Evolutionary conservation across 208 protist species (phyloP).

Genomic region (Herpetomonas samuelpessoai): DNA sequence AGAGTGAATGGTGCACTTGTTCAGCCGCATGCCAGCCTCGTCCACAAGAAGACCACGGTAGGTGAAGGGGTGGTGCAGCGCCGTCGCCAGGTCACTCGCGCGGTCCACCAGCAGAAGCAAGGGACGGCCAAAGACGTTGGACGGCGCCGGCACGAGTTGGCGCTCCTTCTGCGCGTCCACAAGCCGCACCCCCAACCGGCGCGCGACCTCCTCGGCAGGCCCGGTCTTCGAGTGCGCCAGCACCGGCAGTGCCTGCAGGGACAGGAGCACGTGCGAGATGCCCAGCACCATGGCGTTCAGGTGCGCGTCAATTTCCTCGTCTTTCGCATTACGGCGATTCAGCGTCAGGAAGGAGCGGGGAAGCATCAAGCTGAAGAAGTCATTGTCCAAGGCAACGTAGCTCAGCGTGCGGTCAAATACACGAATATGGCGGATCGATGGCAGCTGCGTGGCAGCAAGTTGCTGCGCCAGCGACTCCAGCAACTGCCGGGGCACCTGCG

Average conservation of each 20-base stretch:
- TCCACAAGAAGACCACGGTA: conserved; percentile 87
- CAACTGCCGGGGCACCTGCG: conserved; percentile 58
- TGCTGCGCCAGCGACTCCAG: conserved; percentile 73
- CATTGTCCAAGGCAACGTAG: conserved; percentile 80
- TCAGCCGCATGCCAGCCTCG: conserved; percentile 74
- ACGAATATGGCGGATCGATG: conserved; percentile 75
- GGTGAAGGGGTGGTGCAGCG: conserved; percentile 87
- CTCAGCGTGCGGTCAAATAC: conserved; percentile 84
- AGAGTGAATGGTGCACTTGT: conserved; percentile 59
- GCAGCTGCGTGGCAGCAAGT: conserved; percentile 40
- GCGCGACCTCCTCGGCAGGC: conserved; percentile 75
- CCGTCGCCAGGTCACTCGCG: conserved; percentile 70
- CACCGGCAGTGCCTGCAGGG: conserved; percentile 77
- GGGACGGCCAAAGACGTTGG: conserved; percentile 51
- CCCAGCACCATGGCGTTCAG: conserved; percentile 69
- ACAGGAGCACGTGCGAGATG: conserved; percentile 81
- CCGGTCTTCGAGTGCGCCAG: conserved; percentile 79
- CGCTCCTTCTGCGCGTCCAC: conserved; percentile 75
- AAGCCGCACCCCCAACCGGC: conserved; percentile 57
- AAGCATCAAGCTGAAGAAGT: conserved; percentile 87
- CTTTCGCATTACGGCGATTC: conserved; percentile 51
- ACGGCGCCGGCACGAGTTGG: conserved; percentile 48
- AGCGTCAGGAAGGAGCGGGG: conserved; percentile 67
- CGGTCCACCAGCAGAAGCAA: conserved; percentile 85
- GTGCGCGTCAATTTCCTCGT: conserved; percentile 73